Percentiles rank a stretch among this genome's conserved stretches.
Evolutionary conservation across 2,329 filamentous ascomycete genomes (phyloP).

Genomic region (Cladosporium sp.): DNA sequence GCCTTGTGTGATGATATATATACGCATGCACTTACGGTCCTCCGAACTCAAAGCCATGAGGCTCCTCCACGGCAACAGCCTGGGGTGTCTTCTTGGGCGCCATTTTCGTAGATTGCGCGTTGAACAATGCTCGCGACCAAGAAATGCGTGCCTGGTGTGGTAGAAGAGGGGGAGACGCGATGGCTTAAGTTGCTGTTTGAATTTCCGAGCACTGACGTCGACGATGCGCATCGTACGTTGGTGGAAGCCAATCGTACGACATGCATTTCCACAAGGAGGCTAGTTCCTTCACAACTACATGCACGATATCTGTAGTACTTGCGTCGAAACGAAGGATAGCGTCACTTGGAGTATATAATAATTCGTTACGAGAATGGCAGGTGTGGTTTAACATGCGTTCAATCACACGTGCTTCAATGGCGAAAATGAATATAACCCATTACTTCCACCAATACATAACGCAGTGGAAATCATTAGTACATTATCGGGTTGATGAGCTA

Average conservation of each 20-base stretch:
- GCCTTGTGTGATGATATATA: conserved; percentile 7
- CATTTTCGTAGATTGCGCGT: not conserved
- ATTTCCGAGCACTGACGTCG: conserved; percentile 8
- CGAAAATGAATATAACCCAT: no score
- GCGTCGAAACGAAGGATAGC: not conserved
- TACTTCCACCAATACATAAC: no score
- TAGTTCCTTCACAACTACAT: not conserved
- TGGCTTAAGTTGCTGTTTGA: conserved; percentile 5
- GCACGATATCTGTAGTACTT: not conserved
- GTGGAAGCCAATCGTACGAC: conserved; percentile 6
- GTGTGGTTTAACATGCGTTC: not conserved
- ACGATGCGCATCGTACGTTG: not conserved
- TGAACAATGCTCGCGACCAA: not conserved
- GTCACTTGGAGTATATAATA: not conserved
- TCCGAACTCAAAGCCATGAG: conserved; percentile 45
- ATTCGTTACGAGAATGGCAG: not conserved
- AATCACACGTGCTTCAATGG: not conserved
- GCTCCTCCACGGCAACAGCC: conserved; percentile 18
- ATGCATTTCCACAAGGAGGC: not conserved
- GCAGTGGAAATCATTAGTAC: no score
- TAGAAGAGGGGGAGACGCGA: conserved; percentile 9
- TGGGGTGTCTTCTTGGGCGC: conserved; percentile 12
- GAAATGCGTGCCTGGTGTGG: not conserved
- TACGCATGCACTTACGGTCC: conserved; percentile 44
- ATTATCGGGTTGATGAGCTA: no score